Evolutionary conservation across 2,329 filamentous ascomycete species (phyloP), one percentile per base, ranked within the genome.

Genomic region (Didymella keratinophila): DNA sequence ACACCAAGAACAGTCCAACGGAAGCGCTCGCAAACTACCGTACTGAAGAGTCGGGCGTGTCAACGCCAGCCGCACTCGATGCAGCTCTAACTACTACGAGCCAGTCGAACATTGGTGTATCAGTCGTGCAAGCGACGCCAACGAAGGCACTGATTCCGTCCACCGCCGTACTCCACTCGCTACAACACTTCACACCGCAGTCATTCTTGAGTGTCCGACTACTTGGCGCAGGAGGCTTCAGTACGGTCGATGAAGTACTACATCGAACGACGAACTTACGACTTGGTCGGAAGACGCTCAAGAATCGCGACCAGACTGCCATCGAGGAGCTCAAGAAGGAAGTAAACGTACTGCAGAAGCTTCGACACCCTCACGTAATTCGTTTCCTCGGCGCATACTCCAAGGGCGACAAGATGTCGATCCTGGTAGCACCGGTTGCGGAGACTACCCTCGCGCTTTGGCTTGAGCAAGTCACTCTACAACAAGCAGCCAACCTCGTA

Each of bases 311-410:
- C 20, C 65, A 58, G 20, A 70, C 69, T 6, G 73, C 72, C 3
- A 57, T 73, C 6, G 67, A 71, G 18, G 74, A 77, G 39, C 59
- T 77, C 9, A 70, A 65, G 59, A 73, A 76, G 61, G 75, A 77
- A 60, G 73, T 77, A 5, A 61, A 64, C 44, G 65, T 74, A 21
- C 69, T 78, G 2, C 72, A 77, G 63, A 76, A 76, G 55, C 71
- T 77, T 25, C 73, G 74, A 49, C 75, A 77, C 46, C 73, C 75
- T 34, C 75, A 77, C 56, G 68, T 76, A n/a, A 72, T 77, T 44
- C 73, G 73, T n/a, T 68, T 76, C 61, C 65, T 76, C 8, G 74
- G 70, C 23, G 66, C 72, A n/a, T 76, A 76, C 49, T 67, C 71
- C 3, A 72, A 70, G 60, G 73, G 67, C 36, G 69, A 76, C 58